These are phyloP conservation scores for Asterochloris erici DNA, from an alignment of 139 green algal species.

Conservation along the genomic window DNA sequence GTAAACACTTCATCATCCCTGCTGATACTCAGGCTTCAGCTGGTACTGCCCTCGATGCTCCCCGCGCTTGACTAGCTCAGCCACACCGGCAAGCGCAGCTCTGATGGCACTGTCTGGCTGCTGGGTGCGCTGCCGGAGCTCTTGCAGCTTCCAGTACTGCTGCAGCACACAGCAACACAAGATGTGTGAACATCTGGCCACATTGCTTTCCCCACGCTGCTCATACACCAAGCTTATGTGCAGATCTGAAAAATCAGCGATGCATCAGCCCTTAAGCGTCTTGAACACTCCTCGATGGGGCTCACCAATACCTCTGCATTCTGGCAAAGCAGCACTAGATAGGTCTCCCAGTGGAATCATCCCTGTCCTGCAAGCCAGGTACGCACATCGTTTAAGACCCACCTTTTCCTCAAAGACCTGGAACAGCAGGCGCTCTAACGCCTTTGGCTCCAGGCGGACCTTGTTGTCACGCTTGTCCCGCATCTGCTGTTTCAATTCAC, in stretches of 20 bases:
- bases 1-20: background rate
- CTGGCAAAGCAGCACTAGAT: background rate
- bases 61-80: slow-evolving; percentile 2
- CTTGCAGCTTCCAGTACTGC: slow-evolving; percentile 1
- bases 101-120: slow-evolving; percentile 6
- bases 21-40: slow-evolving; percentile 2
- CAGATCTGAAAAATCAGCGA: background rate
- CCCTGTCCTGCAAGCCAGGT: background rate
- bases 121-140: background rate
- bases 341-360: background rate
- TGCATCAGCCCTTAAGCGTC: background rate
- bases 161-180: background rate
- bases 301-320: background rate
- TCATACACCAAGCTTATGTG: background rate
- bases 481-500: background rate
- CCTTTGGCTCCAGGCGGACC: slow-evolving; percentile 1
- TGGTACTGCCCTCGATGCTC: slow-evolving; percentile 1
- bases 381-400: background rate
- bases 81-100: background rate
- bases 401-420: slow-evolving; percentile 18
- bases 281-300: background rate
- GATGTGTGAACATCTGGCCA: background rate
- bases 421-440: slow-evolving; percentile 2
- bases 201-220: background rate
- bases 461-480: background rate